These are phyloP conservation scores for Leccinum sublutescens DNA, from an alignment of 768 basidiomycete species.

Conservation along the genomic window DNA sequence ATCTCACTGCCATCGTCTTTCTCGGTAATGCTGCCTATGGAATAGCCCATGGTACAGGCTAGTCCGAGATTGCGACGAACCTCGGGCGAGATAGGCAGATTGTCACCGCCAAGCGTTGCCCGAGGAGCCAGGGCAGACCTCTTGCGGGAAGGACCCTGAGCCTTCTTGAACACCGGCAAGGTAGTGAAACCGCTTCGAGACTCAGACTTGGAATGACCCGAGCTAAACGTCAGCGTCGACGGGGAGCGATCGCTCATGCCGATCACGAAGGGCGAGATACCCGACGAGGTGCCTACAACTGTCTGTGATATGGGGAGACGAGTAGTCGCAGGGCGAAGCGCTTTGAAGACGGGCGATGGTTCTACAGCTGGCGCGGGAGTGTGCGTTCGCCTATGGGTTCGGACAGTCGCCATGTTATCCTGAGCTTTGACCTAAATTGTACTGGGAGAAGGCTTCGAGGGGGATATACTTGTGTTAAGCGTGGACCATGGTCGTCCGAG, in stretches of 20 bases:
- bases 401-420: slow-evolving; percentile 23
- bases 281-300: slow-evolving; percentile 25
- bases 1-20: slow-evolving; percentile 59
- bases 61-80: slow-evolving; percentile 59
- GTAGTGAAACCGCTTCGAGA: slow-evolving; percentile 20
- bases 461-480: slow-evolving; percentile 40
- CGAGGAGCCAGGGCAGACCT: slow-evolving; percentile 24
- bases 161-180: slow-evolving; percentile 38
- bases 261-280: slow-evolving; percentile 26
- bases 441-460: slow-evolving; percentile 32
- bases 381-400: slow-evolving; percentile 50
- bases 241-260: slow-evolving; percentile 23
- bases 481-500: slow-evolving; percentile 61
- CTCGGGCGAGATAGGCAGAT: slow-evolving; percentile 45
- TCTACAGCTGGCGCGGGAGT: slow-evolving; percentile 61
- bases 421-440: slow-evolving; percentile 24
- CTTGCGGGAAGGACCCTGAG: slow-evolving; percentile 22
- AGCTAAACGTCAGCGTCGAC: slow-evolving; percentile 39
- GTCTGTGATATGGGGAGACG: slow-evolving; percentile 21
- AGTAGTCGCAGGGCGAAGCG: slow-evolving; percentile 49
- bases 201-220: slow-evolving; percentile 31
- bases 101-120: slow-evolving; percentile 18
- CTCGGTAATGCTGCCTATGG: slow-evolving; percentile 46
- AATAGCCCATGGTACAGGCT: slow-evolving; percentile 66
- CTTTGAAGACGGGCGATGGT: slow-evolving; percentile 56